These are phyloP conservation scores for Avena atlantica DNA, from an alignment of 176 grass and related monocot genomes.

Conservation along the genomic window DNA sequence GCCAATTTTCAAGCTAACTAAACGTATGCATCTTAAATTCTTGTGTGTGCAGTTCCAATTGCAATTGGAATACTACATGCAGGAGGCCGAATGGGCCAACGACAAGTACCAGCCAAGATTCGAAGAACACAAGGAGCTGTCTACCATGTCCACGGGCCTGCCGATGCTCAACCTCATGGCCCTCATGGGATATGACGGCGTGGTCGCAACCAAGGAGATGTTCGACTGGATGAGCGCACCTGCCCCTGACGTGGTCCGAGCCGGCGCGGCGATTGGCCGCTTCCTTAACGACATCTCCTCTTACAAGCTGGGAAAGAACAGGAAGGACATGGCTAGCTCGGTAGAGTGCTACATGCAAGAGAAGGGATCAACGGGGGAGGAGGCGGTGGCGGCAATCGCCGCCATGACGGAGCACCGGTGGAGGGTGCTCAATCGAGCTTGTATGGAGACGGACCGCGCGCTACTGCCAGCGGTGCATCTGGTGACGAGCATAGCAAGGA, in stretches of 20 bases:
- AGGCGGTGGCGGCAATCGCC: background rate
- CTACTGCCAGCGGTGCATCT: slow-evolving; percentile 5
- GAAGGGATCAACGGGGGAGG: background rate
- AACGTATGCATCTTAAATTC: too few relatives aligned
- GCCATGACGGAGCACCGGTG: background rate
- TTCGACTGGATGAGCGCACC: slow-evolving; percentile 29
- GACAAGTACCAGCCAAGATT: slow-evolving; percentile 35
- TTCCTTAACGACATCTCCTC: slow-evolving; percentile 46
- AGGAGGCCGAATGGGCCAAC: slow-evolving; percentile 21
- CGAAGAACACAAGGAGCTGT: slow-evolving; percentile 20
- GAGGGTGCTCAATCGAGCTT: slow-evolving; percentile 11
- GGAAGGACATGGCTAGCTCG: background rate
- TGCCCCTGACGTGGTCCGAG: background rate
- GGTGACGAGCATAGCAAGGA: slow-evolving; percentile 22
- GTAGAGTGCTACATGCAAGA: slow-evolving; percentile 39
- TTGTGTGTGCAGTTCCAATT: slow-evolving; percentile 10
- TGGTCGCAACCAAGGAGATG: background rate
- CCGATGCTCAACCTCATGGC: too few relatives aligned
- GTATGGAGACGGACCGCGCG: background rate
- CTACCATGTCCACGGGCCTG: background rate
- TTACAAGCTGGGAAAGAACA: slow-evolving; percentile 34
- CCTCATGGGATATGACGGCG: too few relatives aligned
- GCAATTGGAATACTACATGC: background rate
- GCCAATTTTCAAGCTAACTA: too few relatives aligned
- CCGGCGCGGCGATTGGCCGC: slow-evolving; percentile 1